Evolutionary conservation across 2,329 filamentous ascomycete species (phyloP), one percentile per base, ranked within the genome.

Genomic region (Penicillium sp.): DNA sequence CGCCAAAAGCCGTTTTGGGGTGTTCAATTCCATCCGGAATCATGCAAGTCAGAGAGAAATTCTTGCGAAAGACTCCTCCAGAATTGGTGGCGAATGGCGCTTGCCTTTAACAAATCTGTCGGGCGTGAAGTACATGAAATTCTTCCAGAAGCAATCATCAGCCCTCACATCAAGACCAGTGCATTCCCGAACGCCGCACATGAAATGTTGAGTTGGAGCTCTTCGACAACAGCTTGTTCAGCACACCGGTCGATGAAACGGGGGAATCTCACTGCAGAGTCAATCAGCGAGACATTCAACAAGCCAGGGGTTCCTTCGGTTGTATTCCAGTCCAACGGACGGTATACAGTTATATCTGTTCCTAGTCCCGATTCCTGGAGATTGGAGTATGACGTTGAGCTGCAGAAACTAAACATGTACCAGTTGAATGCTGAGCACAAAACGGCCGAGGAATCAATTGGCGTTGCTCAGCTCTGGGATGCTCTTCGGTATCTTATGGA

Each of bases 21-120:
- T 0, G 74, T 95, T 13, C 90, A 95, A 59, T 95, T 93, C 55
- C 89, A 95, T 58, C 89, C 89, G 0, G 89, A 96, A 63, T 94
- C 87, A 0, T 94, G 88, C 62, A 94, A 89, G 3, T 85, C 87
- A 26, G 67, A 73, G 3, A 76, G 47, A 9, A 37, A 77, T 44
- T 83, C 85, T 1, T 71, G 68, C 45, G 77, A 75, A 14, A 68
- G 70, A 10, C 72, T 94, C 17, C 72, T 94, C 23, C 65, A 65
- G 35, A 87, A 86, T 56, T 95, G 89, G 87, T 93, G 89, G 75
- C 59, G 63, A 4, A 73, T 80, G 57, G 81, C 82, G 1, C 66
- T 74, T 39, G 60, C 64, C 28, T 89, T 84, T 79, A 85, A 83
- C 33, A 55, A 66, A 35, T 33, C 47, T n/a, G 45, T 48, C 40